A percentile compares a stretch with the other conserved stretches of the same genome.
Conservation (phyloP, 2,329 filamentous ascomycete genomes). For the Penicillium sp. region DNA sequence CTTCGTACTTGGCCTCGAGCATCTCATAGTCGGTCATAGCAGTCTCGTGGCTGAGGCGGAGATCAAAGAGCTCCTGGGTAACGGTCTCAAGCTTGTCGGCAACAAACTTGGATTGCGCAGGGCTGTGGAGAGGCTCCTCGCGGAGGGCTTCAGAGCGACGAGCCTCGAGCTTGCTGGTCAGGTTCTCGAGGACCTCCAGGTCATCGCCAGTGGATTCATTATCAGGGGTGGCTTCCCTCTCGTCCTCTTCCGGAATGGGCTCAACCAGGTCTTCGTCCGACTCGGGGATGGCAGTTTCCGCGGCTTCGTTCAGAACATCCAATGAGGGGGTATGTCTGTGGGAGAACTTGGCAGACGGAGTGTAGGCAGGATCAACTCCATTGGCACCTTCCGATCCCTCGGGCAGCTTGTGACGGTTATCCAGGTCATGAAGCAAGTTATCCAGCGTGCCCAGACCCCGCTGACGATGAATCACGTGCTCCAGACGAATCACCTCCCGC, state of each 20-base stretch:
- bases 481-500: constrained; percentile 88
- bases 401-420: constrained; percentile 59
- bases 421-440: constrained; percentile 85
- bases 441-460: constrained; percentile 93
- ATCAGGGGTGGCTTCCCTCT: constrained; percentile 15
- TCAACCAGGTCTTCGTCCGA: constrained; percentile 44
- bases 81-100: constrained; percentile 90
- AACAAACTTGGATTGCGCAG: constrained; percentile 80
- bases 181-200: constrained; percentile 37
- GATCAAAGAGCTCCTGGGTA: constrained; percentile 85
- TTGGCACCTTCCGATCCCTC: neutral
- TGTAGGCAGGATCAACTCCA: constrained; percentile 9
- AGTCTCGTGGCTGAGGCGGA: constrained; percentile 85
- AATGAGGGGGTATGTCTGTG: constrained; percentile 39
- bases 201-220: constrained; percentile 31
- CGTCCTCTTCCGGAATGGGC: constrained; percentile 30
- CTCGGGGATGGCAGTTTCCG: constrained; percentile 47
- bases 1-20: constrained; percentile 86
- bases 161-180: constrained; percentile 28
- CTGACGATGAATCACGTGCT: constrained; percentile 93
- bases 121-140: constrained; percentile 61
- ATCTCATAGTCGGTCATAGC: constrained; percentile 78
- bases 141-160: constrained; percentile 22
- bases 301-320: constrained; percentile 46
- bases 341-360: constrained; percentile 19